Evolutionary conservation across 371 early-diverging fungal genomes (phyloP).

Genomic region (Gilbertella persicaria): DNA sequence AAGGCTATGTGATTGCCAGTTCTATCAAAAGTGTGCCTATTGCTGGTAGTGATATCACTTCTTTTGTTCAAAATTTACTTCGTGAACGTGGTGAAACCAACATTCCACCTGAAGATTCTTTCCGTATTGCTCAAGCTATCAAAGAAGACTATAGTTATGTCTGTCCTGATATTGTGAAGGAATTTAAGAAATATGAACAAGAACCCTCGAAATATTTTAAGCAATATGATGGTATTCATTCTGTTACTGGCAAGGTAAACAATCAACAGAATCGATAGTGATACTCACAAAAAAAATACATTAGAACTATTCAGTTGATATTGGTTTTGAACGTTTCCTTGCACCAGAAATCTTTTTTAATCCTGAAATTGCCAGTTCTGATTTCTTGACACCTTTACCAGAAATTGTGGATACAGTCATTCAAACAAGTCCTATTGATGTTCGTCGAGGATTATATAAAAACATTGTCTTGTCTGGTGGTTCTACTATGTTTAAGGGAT

Average conservation of each 20-base stretch:
- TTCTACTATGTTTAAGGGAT: constrained; percentile 97
- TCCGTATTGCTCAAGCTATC: constrained; percentile 92
- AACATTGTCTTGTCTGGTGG: constrained; percentile 98
- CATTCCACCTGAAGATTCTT: constrained; percentile 95
- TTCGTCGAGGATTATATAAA: constrained; percentile 95
- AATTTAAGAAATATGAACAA: constrained; percentile 92
- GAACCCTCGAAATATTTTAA: constrained; percentile 89
- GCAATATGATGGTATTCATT: constrained; percentile 79
- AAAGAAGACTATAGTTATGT: constrained; percentile 97
- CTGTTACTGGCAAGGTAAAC: constrained; percentile 81
- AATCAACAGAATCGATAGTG: background rate
- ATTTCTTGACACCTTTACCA: constrained; percentile 94
- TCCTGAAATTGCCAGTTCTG: constrained; percentile 96
- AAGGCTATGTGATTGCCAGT: constrained; percentile 96
- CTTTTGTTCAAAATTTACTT: constrained; percentile 94
- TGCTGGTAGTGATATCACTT: constrained; percentile 96
- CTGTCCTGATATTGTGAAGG: constrained; percentile 95
- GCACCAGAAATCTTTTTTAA: constrained; percentile 99
- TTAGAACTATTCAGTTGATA: constrained; percentile 88
- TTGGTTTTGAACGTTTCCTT: constrained; percentile 97
- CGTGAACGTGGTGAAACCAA: constrained; percentile 92
- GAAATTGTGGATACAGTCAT: constrained; percentile 95
- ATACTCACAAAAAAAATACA: background rate
- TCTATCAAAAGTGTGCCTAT: constrained; percentile 98
- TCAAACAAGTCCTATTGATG: constrained; percentile 96